Conservation (phyloP, 2,329 filamentous ascomycete species). For the Aspergillus pseudonomiae region DNA sequence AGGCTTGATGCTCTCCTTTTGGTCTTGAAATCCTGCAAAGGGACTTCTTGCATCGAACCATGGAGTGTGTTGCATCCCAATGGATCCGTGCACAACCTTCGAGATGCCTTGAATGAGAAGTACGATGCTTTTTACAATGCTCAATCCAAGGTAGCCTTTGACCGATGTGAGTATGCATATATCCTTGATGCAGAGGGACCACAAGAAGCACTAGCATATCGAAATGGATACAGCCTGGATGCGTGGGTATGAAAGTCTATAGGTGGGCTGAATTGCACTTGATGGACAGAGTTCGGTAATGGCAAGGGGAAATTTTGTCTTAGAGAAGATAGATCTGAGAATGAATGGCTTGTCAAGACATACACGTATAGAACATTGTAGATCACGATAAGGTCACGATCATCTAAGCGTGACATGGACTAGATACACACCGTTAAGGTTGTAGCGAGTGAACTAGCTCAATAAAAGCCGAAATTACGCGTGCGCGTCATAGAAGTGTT, state of each 20-base stretch:
- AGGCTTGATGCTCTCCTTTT: constrained; percentile 42
- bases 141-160: constrained; percentile 38
- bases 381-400: too few species aligned
- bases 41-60: constrained; percentile 37
- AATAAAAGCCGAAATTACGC: too few species aligned
- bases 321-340: too few species aligned
- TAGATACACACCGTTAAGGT: too few species aligned
- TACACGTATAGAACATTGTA: too few species aligned
- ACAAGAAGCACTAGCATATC: not conserved
- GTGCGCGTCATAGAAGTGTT: not conserved
- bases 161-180: constrained; percentile 40
- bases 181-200: constrained; percentile 39
- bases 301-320: too few species aligned
- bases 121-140: constrained; percentile 39
- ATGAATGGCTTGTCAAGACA: too few species aligned
- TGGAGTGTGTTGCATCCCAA: constrained; percentile 41
- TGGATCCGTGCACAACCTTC: constrained; percentile 32
- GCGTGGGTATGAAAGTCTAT: not conserved
- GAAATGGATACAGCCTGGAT: not conserved
- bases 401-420: too few species aligned
- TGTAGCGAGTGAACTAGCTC: too few species aligned
- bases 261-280: not conserved
- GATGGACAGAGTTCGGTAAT: too few species aligned
- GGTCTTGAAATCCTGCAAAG: constrained; percentile 46
- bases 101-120: constrained; percentile 32